Evolutionary conservation across 2,329 filamentous ascomycete species (phyloP), one percentile per base, ranked within the genome.

Genomic region (Pseudocercospora fijiensis): DNA sequence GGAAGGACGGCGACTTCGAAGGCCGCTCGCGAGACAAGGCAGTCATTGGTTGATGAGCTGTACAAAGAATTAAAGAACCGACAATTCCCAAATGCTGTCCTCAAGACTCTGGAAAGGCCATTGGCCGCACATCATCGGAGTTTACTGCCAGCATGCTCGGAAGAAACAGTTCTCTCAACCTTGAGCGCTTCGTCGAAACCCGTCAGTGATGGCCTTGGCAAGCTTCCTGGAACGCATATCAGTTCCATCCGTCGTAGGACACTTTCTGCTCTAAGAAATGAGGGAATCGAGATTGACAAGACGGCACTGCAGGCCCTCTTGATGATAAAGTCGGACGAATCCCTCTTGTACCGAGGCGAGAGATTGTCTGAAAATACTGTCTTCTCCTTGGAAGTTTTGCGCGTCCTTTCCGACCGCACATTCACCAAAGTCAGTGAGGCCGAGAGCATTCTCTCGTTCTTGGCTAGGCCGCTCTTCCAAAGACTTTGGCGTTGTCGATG

Each of bases 101-200:
- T 66, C 27, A 58, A 57, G 16, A 62, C 62, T n/a, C 56, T 55
- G 27, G 70, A 72, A 22, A 33, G 70, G 26, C 68, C 69, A 41
- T 18, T 72, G 20, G 30, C 37, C 16, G 16, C 30, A 7, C 33
- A 49, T 13, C 67, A 70, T 49, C 52, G 51, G 16, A 33, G 47
- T 6, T 30, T 70, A 27, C 52, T 70, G 7, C 62, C 65, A 10
- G 70, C 64, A n/a, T 70, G 70, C 58, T 67, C 66, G 16, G 49
- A 53, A 10, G 52, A 62, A 2, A 28, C 61, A 28, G 43, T 43
- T 6, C 26, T 64, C 10, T 59, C 62, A 13, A 26, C 30, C 33
- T 27, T 49, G 16, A 45, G 52, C 6, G 13, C 28, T 24, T 53
- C 45, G 13, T 18, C 26, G 22, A 53, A 11, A n/a, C 22, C 22